phyloP scores from a whole-genome alignment of 2,329 filamentous ascomycete genomes.

The Bipolaris oryzae region DNA sequence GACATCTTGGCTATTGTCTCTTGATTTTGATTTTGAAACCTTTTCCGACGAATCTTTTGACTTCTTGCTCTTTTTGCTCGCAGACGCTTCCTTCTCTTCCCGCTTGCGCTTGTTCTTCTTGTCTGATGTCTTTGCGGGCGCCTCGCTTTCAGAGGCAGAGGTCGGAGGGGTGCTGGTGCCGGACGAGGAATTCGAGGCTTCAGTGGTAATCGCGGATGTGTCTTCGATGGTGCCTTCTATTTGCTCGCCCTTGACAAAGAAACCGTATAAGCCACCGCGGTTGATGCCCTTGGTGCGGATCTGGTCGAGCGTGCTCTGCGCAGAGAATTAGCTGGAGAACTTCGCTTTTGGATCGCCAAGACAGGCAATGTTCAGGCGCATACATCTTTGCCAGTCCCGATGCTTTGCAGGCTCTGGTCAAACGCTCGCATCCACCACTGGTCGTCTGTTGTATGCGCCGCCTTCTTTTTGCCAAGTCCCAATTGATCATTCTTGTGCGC shows the following conservation, averaged over 20 bases:
- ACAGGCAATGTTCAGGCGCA: neutral
- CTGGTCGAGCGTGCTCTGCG: slow-evolving; percentile 62
- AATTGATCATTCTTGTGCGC: slow-evolving; percentile 80
- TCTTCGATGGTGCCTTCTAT: slow-evolving; percentile 71
- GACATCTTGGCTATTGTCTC: slow-evolving; percentile 10
- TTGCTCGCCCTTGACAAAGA: slow-evolving; percentile 82
- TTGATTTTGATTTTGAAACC: slow-evolving; percentile 1
- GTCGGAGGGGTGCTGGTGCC: slow-evolving; percentile 38
- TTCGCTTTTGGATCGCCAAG: neutral
- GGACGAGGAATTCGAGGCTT: slow-evolving; percentile 24
- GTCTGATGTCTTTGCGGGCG: slow-evolving; percentile 12
- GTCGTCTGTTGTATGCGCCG: slow-evolving; percentile 63
- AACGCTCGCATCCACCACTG: slow-evolving; percentile 98
- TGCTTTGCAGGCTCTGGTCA: slow-evolving; percentile 82
- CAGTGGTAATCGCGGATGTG: slow-evolving; percentile 26
- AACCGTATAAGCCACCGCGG: slow-evolving; percentile 72
- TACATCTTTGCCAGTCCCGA: slow-evolving; percentile 42
- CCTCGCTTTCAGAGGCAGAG: slow-evolving; percentile 32
- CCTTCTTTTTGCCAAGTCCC: slow-evolving; percentile 78
- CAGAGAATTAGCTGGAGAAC: slow-evolving; percentile 28
- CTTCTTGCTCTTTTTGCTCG: slow-evolving; percentile 26
- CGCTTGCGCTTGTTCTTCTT: slow-evolving; percentile 41
- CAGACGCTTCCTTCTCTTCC: slow-evolving; percentile 12
- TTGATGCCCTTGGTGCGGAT: slow-evolving; percentile 55
- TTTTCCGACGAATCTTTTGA: slow-evolving; percentile 10